These are phyloP conservation scores for Cubamyces lactineus DNA, from an alignment of 768 basidiomycete species.

Conservation along the genomic window DNA sequence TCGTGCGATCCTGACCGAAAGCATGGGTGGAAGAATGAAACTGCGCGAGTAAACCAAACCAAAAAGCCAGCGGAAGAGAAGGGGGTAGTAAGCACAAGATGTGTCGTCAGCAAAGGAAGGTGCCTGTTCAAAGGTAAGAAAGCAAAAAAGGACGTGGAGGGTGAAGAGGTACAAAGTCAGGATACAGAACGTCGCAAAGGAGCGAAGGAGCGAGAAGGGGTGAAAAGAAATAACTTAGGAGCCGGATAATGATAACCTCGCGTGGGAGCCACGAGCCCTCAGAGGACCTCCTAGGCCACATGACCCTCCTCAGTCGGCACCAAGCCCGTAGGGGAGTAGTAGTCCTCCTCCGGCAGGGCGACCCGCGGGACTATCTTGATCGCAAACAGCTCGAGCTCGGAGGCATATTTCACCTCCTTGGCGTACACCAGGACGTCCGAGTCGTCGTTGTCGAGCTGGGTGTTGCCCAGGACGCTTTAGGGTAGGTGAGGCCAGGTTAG, in stretches of 20 bases:
- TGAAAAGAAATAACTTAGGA: not conserved
- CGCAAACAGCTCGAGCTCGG: constrained; percentile 8
- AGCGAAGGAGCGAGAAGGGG: not conserved
- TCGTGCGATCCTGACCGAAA: not conserved
- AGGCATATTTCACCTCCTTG: not conserved
- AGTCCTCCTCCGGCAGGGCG: not conserved
- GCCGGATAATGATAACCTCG: constrained; percentile 3
- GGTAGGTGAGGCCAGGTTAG: not conserved
- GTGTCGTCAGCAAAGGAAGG: too few relatives aligned
- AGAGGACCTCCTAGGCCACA: not conserved
- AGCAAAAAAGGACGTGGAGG: not conserved
- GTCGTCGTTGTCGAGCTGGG: not conserved
- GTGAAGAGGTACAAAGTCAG: not conserved
- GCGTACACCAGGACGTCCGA: not conserved
- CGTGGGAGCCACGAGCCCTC: not conserved
- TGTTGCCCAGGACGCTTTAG: not conserved
- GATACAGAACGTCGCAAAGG: not conserved
- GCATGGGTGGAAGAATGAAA: not conserved
- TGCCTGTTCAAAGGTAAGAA: too few relatives aligned
- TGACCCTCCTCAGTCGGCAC: not conserved
- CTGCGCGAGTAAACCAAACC: too few relatives aligned
- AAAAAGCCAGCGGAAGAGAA: too few relatives aligned
- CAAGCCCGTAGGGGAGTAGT: not conserved
- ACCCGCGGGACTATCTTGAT: constrained; percentile 6
- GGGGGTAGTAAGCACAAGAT: too few relatives aligned